Evolutionary conservation across 371 early-diverging fungal species (phyloP).

Genomic region (Saksenaea vasiformis): DNA sequence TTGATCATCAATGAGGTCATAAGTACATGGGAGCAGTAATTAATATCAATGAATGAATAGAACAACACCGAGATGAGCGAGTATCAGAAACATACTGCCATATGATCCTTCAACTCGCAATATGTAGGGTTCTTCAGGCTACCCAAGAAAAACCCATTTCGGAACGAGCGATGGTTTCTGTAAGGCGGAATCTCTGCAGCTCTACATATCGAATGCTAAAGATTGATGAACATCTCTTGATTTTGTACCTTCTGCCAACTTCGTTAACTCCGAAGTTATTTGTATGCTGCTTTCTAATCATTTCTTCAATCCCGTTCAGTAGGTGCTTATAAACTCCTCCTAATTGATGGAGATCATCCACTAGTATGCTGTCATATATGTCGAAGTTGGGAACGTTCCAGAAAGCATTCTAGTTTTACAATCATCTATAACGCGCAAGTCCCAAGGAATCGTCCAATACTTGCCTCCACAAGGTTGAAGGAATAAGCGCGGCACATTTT

Average conservation of each 20-base stretch:
- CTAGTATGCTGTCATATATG: background rate
- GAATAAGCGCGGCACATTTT: no score
- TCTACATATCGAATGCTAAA: background rate
- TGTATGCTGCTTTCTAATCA: background rate
- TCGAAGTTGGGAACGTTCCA: slow-evolving; percentile 5
- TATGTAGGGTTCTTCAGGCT: background rate
- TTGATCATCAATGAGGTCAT: slow-evolving; percentile 1
- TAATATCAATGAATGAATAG: background rate
- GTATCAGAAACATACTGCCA: background rate
- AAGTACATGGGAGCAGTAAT: background rate
- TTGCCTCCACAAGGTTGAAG: no score
- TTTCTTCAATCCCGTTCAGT: background rate
- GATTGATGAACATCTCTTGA: background rate
- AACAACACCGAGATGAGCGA: no score
- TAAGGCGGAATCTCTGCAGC: background rate
- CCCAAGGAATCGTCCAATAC: no score
- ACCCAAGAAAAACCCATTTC: background rate
- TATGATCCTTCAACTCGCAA: background rate
- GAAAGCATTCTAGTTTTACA: slow-evolving; percentile 9
- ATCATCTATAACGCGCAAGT: no score
- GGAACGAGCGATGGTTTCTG: background rate
- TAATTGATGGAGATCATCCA: slow-evolving; percentile 5
- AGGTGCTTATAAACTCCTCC: slow-evolving; percentile 7
- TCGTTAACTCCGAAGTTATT: background rate
- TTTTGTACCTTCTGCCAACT: background rate